phyloP scores from a whole-genome alignment of 805 yeast species.

The Nakazawaea wickerhamii region DNA sequence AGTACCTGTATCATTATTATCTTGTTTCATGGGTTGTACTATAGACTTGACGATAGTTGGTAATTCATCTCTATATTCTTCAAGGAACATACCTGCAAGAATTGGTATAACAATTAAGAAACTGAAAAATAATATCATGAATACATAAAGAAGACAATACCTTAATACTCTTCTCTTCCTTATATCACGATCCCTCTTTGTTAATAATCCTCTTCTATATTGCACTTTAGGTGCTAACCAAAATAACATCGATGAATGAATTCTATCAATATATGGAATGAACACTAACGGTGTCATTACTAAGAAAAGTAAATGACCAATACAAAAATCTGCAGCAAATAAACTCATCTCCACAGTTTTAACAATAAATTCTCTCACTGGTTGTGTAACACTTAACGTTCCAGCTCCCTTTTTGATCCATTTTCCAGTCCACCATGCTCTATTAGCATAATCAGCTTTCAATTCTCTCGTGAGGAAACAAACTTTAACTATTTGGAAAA shows the following conservation, averaged over 20 bases:
- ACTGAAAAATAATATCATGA: slow-evolving; percentile 33
- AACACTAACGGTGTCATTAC: slow-evolving; percentile 34
- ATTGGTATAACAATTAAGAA: slow-evolving; percentile 44
- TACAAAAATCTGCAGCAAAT: slow-evolving; percentile 42
- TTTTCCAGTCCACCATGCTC: slow-evolving; percentile 52
- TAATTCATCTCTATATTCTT: slow-evolving; percentile 15
- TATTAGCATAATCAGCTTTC: slow-evolving; percentile 33
- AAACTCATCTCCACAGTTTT: slow-evolving; percentile 39
- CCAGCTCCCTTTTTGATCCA: slow-evolving; percentile 39
- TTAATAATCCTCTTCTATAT: slow-evolving; percentile 34
- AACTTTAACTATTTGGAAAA: slow-evolving; percentile 29
- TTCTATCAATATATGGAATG: slow-evolving; percentile 41
- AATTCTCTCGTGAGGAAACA: slow-evolving; percentile 36
- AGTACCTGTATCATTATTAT: slow-evolving; percentile 62
- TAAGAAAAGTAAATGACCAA: slow-evolving; percentile 38
- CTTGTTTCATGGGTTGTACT: slow-evolving; percentile 55
- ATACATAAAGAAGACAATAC: slow-evolving; percentile 42
- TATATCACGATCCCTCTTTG: slow-evolving; percentile 31
- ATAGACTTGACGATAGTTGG: slow-evolving; percentile 28
- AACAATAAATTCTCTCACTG: slow-evolving; percentile 39
- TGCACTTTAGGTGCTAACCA: slow-evolving; percentile 39
- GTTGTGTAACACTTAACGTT: slow-evolving; percentile 34
- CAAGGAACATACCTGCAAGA: slow-evolving; percentile 18
- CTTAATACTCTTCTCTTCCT: slow-evolving; percentile 36
- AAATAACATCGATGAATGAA: slow-evolving; percentile 44